These are phyloP conservation scores for Neurospora sp. DNA, from an alignment of 495 filamentous ascomycete species.

Conservation along the genomic window DNA sequence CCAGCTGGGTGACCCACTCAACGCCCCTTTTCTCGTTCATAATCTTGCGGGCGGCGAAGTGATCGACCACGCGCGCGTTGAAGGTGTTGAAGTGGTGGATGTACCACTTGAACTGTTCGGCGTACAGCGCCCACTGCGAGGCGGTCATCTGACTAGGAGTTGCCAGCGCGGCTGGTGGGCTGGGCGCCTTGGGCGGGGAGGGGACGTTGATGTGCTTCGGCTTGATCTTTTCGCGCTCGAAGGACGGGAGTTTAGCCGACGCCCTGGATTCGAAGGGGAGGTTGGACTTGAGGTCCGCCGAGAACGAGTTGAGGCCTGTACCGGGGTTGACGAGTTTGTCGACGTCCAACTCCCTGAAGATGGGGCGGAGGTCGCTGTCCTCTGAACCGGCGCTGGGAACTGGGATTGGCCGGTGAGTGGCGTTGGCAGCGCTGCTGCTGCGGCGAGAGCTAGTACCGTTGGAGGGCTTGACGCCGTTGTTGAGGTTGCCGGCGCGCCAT, in stretches of 20 bases:
- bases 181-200: constrained; percentile 48
- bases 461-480: constrained; percentile 13
- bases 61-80: constrained; percentile 51
- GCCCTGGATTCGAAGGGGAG: constrained; percentile 67
- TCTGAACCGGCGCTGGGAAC: constrained; percentile 25
- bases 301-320: constrained; percentile 50
- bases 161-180: constrained; percentile 27
- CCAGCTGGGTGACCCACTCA: constrained; percentile 47
- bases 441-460: background rate
- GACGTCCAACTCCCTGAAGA: constrained; percentile 55
- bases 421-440: constrained; percentile 6
- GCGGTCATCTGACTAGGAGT: constrained; percentile 27
- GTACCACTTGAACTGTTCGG: constrained; percentile 54
- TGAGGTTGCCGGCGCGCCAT: constrained; percentile 36
- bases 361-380: constrained; percentile 36
- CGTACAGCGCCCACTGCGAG: constrained; percentile 49
- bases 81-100: constrained; percentile 59
- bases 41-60: constrained; percentile 56
- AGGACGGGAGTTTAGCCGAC: constrained; percentile 30
- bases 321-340: constrained; percentile 46
- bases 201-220: constrained; percentile 43
- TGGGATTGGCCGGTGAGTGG: constrained; percentile 4
- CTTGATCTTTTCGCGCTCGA: constrained; percentile 22
- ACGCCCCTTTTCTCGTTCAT: constrained; percentile 29
- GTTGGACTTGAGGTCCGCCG: constrained; percentile 49